These are phyloP conservation scores for Beta lomatogona DNA, from an alignment of 179 eudicot genomes.

Conservation along the genomic window DNA sequence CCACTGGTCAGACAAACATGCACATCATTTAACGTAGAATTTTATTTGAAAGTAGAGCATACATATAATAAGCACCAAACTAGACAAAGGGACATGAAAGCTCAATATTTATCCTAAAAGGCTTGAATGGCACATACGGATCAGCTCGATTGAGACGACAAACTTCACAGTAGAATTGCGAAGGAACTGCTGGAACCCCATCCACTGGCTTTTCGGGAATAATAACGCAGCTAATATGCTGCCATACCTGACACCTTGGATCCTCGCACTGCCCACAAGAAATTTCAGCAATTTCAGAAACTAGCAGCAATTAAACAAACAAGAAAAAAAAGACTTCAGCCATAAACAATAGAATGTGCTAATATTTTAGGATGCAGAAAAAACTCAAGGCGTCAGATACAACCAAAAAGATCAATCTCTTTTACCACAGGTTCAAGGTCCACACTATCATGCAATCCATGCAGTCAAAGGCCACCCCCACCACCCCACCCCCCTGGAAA, in stretches of 20 bases:
- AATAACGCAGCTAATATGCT: constrained; percentile 84
- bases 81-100: background rate
- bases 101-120: background rate
- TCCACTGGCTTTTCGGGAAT: constrained; percentile 85
- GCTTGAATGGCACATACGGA: constrained; percentile 66
- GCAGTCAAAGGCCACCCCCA: background rate
- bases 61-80: background rate
- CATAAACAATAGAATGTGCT: background rate
- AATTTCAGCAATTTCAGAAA: constrained; percentile 19
- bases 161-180: constrained; percentile 84
- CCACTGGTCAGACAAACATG: background rate
- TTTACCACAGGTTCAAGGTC: background rate
- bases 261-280: constrained; percentile 74
- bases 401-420: background rate
- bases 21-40: background rate
- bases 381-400: background rate
- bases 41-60: background rate
- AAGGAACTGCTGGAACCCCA: constrained; percentile 56
- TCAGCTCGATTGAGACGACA: constrained; percentile 93
- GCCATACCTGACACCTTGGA: constrained; percentile 79
- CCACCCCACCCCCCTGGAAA: too few species aligned
- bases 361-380: background rate
- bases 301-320: background rate
- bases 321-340: background rate
- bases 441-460: background rate